These are phyloP conservation scores for Spongispora temasekensis DNA, from an alignment of 1,284 basidiomycete genomes.

Conservation along the genomic window DNA sequence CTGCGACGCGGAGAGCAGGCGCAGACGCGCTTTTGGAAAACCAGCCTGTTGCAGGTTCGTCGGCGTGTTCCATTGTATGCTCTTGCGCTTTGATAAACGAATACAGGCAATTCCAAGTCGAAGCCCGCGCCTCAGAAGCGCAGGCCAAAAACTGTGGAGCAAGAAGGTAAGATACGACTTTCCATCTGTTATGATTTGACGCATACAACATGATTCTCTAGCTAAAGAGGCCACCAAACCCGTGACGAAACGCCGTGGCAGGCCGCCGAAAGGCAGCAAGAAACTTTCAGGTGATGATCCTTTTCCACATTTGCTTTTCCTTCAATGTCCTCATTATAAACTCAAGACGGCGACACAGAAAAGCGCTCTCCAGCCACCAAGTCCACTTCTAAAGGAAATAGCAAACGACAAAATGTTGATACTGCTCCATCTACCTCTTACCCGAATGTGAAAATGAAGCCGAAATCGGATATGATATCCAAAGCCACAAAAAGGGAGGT, in stretches of 20 bases:
- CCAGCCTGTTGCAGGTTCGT: constrained; percentile 18
- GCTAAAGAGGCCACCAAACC: constrained; percentile 1
- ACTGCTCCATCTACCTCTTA: constrained; percentile 5
- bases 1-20: constrained; percentile 1
- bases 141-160: constrained; percentile 14
- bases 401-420: constrained; percentile 1
- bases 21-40: neutral
- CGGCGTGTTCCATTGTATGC: neutral
- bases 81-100: neutral
- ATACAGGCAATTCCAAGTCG: constrained; percentile 15
- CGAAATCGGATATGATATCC: constrained; percentile 10
- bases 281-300: constrained; percentile 12
- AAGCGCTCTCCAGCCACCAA: constrained; percentile 3
- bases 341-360: constrained; percentile 7
- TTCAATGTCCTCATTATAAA: neutral
- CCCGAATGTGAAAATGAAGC: constrained; percentile 4
- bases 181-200: neutral
- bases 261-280: constrained; percentile 12
- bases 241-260: constrained; percentile 20
- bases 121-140: constrained; percentile 16
- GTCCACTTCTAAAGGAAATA: constrained; percentile 13
- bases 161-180: constrained; percentile 7
- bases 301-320: neutral
- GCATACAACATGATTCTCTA: neutral
- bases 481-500: constrained; percentile 6